A percentile compares a stretch with the other conserved stretches of the same genome.
Conservation (phyloP, 176 grass and related monocot species). For the Hsuehochloa calcarea region DNA sequence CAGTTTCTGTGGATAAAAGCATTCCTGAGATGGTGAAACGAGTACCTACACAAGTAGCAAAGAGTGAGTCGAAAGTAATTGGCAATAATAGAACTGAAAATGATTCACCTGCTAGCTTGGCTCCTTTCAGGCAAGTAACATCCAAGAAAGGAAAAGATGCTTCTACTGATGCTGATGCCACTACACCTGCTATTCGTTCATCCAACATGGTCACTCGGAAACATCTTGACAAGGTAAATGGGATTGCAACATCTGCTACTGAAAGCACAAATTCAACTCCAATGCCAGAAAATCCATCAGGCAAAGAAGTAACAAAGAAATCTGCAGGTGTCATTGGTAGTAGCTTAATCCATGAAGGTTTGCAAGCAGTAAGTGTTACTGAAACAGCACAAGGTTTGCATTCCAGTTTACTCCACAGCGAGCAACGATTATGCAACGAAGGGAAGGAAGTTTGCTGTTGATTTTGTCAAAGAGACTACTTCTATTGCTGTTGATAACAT, state of each 20-base stretch:
- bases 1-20: background rate
- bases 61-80: background rate
- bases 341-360: constrained; percentile 5
- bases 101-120: background rate
- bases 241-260: background rate
- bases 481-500: background rate
- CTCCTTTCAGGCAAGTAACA: constrained; percentile 4
- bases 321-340: constrained; percentile 5
- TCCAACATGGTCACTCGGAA: background rate
- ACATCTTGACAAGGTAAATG: background rate
- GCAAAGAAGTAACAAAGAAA: background rate
- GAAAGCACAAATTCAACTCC: background rate
- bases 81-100: background rate
- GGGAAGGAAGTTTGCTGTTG: background rate
- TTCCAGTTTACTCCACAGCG: background rate
- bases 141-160: background rate
- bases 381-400: background rate
- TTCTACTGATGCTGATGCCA: constrained; percentile 15
- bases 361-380: background rate
- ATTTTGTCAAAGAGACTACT: background rate
- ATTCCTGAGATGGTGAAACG: background rate
- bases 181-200: background rate
- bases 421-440: background rate
- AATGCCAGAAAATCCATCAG: constrained; percentile 3
- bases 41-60: background rate